Evolutionary conservation across 306 rosid species (phyloP).

Genomic region (Prunus mira): DNA sequence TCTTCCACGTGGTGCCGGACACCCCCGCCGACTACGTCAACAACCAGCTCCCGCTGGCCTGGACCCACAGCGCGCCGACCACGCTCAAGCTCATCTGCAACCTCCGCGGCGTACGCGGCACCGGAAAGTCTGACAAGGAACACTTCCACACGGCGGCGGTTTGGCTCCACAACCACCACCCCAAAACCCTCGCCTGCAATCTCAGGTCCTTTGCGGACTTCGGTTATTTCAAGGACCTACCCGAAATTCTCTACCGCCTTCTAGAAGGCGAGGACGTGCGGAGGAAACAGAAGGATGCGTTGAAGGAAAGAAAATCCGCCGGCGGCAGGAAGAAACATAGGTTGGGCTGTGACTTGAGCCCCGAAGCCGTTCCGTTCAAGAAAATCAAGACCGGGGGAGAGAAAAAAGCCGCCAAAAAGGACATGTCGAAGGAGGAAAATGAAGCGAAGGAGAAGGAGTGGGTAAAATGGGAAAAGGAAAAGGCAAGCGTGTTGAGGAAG

Average conservation of each 20-base stretch:
- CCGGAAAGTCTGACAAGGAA: slow-evolving; percentile 53
- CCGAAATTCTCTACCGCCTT: slow-evolving; percentile 55
- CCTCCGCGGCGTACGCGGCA: slow-evolving; percentile 65
- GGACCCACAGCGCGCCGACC: slow-evolving; percentile 47
- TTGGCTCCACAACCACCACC: slow-evolving; percentile 59
- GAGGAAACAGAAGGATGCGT: slow-evolving; percentile 14
- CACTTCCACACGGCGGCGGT: slow-evolving; percentile 49
- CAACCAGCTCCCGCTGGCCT: slow-evolving; percentile 32
- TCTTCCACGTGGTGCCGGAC: slow-evolving; percentile 58
- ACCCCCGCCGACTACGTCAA: slow-evolving; percentile 30
- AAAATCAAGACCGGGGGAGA: neutral
- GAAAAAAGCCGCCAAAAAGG: neutral
- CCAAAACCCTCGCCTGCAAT: slow-evolving; percentile 57
- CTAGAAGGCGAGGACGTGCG: slow-evolving; percentile 44
- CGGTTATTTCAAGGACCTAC: slow-evolving; percentile 73
- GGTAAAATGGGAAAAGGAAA: slow-evolving; percentile 28
- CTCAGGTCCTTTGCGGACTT: slow-evolving; percentile 50
- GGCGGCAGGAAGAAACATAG: neutral
- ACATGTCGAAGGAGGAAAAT: neutral
- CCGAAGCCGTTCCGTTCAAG: neutral
- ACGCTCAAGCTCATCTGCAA: slow-evolving; percentile 63
- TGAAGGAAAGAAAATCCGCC: slow-evolving; percentile 19
- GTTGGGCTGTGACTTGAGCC: neutral
- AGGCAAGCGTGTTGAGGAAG: slow-evolving; percentile 35
- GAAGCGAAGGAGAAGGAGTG: slow-evolving; percentile 2